phyloP scores from a whole-genome alignment of 73 alveolate species.

The Paramecium sonneborni region DNA sequence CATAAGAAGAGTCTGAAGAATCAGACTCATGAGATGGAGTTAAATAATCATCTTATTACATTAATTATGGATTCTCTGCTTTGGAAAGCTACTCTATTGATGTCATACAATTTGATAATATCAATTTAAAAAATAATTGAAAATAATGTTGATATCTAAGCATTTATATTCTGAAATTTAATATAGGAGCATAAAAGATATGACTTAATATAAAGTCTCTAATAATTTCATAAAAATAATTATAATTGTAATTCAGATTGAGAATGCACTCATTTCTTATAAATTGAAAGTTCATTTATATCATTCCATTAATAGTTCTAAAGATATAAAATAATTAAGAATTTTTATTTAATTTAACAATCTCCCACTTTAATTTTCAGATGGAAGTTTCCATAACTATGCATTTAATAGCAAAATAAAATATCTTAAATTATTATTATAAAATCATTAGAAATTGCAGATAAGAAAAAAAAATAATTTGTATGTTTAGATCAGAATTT shows the following conservation, averaged over 20 bases:
- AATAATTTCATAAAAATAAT: background rate
- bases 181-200: background rate
- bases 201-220: background rate
- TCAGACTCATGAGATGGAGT: background rate
- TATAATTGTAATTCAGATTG: background rate
- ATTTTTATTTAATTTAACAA: background rate
- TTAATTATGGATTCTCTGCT: background rate
- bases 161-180: background rate
- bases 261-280: background rate
- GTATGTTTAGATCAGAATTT: too few species aligned
- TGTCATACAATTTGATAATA: background rate
- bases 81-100: background rate
- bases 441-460: background rate
- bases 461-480: too few species aligned
- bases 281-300: background rate
- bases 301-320: background rate
- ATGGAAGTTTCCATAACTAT: background rate
- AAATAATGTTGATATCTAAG: background rate
- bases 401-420: background rate
- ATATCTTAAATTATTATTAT: background rate
- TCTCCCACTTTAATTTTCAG: background rate
- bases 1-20: background rate
- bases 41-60: background rate
- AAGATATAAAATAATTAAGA: background rate
- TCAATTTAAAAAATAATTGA: conserved; percentile 14